Conservation (phyloP, 208 protist species). For the Leishmania martiniquensis region DNA sequence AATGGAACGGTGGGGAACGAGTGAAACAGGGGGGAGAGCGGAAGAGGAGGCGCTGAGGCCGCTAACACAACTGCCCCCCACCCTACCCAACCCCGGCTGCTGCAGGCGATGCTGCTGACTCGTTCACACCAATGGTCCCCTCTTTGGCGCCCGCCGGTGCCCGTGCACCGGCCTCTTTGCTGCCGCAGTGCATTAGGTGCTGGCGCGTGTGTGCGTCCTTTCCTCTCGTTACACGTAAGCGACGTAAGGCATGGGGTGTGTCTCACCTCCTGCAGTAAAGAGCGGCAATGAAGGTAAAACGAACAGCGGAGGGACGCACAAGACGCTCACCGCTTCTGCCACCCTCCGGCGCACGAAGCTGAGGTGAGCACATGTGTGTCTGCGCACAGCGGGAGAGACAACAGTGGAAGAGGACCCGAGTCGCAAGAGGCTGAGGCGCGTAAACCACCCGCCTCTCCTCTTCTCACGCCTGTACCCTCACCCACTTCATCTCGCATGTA, state of each 20-base stretch:
- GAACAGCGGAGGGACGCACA: not conserved
- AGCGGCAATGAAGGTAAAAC: not conserved
- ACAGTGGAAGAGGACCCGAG: not conserved
- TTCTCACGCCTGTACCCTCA: not conserved
- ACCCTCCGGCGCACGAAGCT: not conserved
- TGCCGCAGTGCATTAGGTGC: not conserved
- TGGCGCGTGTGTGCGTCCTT: not conserved
- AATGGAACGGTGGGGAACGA: not conserved
- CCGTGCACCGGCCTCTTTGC: no score
- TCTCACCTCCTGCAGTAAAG: not conserved
- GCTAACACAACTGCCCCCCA: not conserved
- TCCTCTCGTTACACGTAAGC: constrained; percentile 1
- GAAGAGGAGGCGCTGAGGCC: not conserved
- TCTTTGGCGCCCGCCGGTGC: no score
- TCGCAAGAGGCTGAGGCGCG: not conserved
- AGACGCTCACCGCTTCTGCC: not conserved
- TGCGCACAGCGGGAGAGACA: no score
- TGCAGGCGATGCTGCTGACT: not conserved
- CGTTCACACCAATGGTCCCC: not conserved
- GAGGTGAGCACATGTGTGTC: not conserved
- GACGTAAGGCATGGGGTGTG: not conserved
- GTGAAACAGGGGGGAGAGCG: not conserved
- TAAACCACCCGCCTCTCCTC: not conserved
- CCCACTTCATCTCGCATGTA: not conserved
- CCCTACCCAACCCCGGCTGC: no score